phyloP scores from a whole-genome alignment of 305 asterid species.

The Ajuga reptans region DNA sequence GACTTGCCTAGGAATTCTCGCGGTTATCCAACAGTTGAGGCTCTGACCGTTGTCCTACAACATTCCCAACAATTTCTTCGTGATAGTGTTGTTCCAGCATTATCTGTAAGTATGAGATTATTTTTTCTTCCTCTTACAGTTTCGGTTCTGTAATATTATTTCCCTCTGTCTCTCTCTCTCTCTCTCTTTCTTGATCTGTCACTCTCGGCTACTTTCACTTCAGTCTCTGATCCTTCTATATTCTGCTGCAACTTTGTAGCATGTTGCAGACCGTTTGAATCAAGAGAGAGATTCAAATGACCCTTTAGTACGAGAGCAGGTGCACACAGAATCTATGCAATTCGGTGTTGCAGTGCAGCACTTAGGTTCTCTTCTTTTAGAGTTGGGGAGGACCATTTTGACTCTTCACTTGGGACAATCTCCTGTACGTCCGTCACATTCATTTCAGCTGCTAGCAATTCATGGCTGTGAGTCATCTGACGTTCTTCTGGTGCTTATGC shows the following conservation, averaged over 20 bases:
- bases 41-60: conserved; percentile 51
- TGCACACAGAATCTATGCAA: conserved; percentile 57
- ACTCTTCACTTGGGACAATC: conserved; percentile 74
- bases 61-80: conserved; percentile 63
- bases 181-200: no score
- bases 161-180: not conserved
- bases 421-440: conserved; percentile 45
- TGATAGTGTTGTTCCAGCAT: conserved; percentile 49
- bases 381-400: conserved; percentile 80
- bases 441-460: conserved; percentile 5
- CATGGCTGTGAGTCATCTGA: conserved; percentile 2
- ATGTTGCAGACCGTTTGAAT: conserved; percentile 52
- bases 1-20: conserved; percentile 54
- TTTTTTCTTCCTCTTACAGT: not conserved
- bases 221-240: conserved; percentile 22
- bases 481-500: conserved; percentile 29
- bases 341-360: conserved; percentile 79
- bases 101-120: conserved; percentile 54
- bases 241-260: conserved; percentile 57
- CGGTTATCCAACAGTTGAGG: conserved; percentile 59
- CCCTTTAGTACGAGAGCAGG: conserved; percentile 49
- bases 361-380: conserved; percentile 73
- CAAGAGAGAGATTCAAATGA: conserved; percentile 59
- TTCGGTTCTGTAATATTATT: not conserved
- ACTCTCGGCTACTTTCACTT: not conserved